phyloP scores from a whole-genome alignment of 257 asterid genomes.

The Primulina huaijiensis region DNA sequence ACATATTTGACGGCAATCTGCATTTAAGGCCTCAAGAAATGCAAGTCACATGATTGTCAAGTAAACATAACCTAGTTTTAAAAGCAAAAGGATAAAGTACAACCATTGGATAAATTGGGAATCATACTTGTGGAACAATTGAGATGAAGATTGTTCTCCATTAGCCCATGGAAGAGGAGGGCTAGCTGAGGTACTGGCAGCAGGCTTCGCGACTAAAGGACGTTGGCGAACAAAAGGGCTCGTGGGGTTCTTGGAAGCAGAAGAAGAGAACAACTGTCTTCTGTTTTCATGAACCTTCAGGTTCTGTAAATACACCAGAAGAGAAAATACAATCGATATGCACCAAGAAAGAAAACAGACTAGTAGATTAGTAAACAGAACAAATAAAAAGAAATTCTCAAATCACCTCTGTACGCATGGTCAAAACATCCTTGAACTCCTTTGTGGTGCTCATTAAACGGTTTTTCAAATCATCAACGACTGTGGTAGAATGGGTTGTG shows the following conservation, averaged over 20 bases:
- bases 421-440: conserved; percentile 76
- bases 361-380: conserved; percentile 20
- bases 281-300: conserved; percentile 78
- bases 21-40: conserved; percentile 4
- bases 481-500: conserved; percentile 62
- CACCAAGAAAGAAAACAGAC: conserved; percentile 7
- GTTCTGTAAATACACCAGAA: conserved; percentile 42
- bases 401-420: conserved; percentile 76
- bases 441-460: conserved; percentile 72
- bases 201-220: conserved; percentile 54
- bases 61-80: neutral
- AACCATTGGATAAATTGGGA: conserved; percentile 1
- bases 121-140: conserved; percentile 50
- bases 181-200: conserved; percentile 41
- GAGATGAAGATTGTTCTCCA: conserved; percentile 52
- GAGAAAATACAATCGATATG: neutral
- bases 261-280: conserved; percentile 64
- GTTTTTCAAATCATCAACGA: conserved; percentile 72
- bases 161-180: conserved; percentile 79
- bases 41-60: conserved; percentile 9
- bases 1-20: conserved; percentile 5
- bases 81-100: neutral
- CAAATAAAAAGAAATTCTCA: conserved; percentile 18
- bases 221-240: conserved; percentile 80
- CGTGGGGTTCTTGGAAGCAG: conserved; percentile 54